phyloP scores from a whole-genome alignment of 257 asterid species.

The Capsicum pubescens region DNA sequence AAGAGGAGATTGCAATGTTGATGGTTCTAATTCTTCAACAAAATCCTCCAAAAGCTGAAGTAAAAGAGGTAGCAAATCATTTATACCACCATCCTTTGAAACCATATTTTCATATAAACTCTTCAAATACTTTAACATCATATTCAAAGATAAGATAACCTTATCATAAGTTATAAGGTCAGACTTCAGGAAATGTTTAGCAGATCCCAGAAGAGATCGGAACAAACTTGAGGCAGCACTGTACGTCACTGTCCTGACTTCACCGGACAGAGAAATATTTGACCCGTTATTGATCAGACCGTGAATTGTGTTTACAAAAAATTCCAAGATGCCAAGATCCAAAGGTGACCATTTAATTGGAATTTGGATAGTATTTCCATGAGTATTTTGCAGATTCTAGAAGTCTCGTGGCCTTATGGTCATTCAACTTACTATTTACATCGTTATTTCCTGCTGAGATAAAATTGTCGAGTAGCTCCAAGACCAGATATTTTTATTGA shows the following conservation, averaged over 20 bases:
- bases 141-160: conserved; percentile 56
- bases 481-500: conserved; percentile 52
- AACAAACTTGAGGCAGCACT: conserved; percentile 63
- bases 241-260: conserved; percentile 45
- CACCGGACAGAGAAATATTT: conserved; percentile 38
- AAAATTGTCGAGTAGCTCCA: conserved; percentile 67
- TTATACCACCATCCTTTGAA: conserved; percentile 39
- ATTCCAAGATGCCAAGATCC: conserved; percentile 64
- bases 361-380: conserved; percentile 56
- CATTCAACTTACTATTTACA: conserved; percentile 33
- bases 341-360: conserved; percentile 65
- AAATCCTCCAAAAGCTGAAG: conserved; percentile 61
- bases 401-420: conserved; percentile 42
- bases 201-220: conserved; percentile 62
- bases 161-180: conserved; percentile 56
- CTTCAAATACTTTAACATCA: conserved; percentile 57
- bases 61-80: conserved; percentile 41
- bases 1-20: conserved; percentile 67
- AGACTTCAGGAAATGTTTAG: conserved; percentile 47
- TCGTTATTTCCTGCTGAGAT: conserved; percentile 49
- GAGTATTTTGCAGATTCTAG: conserved; percentile 48
- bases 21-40: conserved; percentile 61
- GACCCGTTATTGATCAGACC: conserved; percentile 54
- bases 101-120: conserved; percentile 43
- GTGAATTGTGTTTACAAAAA: conserved; percentile 60